These are phyloP conservation scores for Obelidium mucronatum DNA, from an alignment of 192 early-diverging fungal genomes.

Conservation along the genomic window DNA sequence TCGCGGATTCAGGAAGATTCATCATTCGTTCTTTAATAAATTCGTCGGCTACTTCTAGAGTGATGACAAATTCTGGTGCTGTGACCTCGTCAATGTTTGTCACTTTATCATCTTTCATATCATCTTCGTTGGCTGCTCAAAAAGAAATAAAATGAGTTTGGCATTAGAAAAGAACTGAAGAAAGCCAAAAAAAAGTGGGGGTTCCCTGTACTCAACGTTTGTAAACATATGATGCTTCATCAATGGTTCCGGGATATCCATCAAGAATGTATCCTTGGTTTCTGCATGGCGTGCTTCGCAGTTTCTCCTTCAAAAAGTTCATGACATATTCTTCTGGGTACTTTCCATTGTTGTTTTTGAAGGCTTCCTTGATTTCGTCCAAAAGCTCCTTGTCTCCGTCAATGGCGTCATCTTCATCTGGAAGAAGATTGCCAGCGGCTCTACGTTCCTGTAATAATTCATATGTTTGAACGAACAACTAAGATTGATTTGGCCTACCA, in stretches of 20 bases:
- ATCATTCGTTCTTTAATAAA: slow-evolving; percentile 64
- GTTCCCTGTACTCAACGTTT: slow-evolving; percentile 43
- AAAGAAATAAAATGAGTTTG: background rate
- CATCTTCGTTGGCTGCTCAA: slow-evolving; percentile 52
- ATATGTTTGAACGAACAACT: background rate
- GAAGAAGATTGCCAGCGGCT: slow-evolving; percentile 31
- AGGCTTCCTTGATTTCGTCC: slow-evolving; percentile 61
- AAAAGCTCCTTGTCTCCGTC: slow-evolving; percentile 62
- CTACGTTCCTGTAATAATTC: slow-evolving; percentile 44
- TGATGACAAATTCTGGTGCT: slow-evolving; percentile 58
- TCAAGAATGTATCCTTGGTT: slow-evolving; percentile 72
- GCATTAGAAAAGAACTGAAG: slow-evolving; percentile 6
- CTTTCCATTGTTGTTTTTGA: slow-evolving; percentile 54
- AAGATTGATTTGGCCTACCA: slow-evolving; percentile 37
- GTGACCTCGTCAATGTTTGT: slow-evolving; percentile 49
- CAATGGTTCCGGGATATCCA: slow-evolving; percentile 56
- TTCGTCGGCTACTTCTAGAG: slow-evolving; percentile 60
- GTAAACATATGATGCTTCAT: slow-evolving; percentile 58
- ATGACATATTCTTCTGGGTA: slow-evolving; percentile 55
- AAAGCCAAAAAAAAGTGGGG: no score
- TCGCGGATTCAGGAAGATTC: slow-evolving; percentile 59
- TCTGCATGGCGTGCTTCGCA: slow-evolving; percentile 65
- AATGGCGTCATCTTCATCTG: slow-evolving; percentile 49
- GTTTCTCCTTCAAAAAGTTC: slow-evolving; percentile 60
- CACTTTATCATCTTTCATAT: slow-evolving; percentile 57